Evolutionary conservation across 2,329 filamentous ascomycete species (phyloP), one percentile per base, ranked within the genome.

Genomic region (Atkinsonella hypoxylon): DNA sequence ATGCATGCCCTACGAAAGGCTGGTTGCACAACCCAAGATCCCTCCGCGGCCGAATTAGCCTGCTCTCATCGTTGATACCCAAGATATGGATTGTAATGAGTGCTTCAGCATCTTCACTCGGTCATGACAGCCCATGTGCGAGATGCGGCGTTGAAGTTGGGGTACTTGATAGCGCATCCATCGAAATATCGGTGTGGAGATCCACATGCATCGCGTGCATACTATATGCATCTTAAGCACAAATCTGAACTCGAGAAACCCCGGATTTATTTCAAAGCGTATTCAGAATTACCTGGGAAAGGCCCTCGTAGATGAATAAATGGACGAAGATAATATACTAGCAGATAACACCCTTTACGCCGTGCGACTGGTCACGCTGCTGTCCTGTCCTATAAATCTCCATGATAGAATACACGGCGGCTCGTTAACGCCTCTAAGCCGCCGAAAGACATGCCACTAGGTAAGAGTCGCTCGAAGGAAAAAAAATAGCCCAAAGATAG

Each of bases 401-500:
- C 38, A 41, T 51, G 34, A 49, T 55, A 57, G 53, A 52, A 53
- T 56, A 56, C 54, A 57, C 53, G 52, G 51, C 48, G 45, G 49
- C 46, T 44, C 45, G 26, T 38, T 39, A 41, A 47, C 53, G 51
- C 53, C 54, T 49, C 49, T 18, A 43, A 46, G 38, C 36, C 47
- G 26, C 47, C 43, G 30, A 50, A 44, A 42, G 39, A 44, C 51
- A 49, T 42, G 32, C 51, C 48, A 41, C 43, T 39, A 50, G 30
- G 39, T 31, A 44, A 30, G 15, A 43, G 31, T 40, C 31, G 31
- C 51, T 50, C 47, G 38, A 46, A 26, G 41, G n/a, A n/a, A 36
- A 38, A 26, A 31, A 44, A 12, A 17, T 13, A 32, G 30, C 11
- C 18, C 15, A 34, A 47, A 34, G 38, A 46, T 22, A 54, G 36